phyloP scores from a whole-genome alignment of 2,329 filamentous ascomycete genomes.

The Neurospora sp. region DNA sequence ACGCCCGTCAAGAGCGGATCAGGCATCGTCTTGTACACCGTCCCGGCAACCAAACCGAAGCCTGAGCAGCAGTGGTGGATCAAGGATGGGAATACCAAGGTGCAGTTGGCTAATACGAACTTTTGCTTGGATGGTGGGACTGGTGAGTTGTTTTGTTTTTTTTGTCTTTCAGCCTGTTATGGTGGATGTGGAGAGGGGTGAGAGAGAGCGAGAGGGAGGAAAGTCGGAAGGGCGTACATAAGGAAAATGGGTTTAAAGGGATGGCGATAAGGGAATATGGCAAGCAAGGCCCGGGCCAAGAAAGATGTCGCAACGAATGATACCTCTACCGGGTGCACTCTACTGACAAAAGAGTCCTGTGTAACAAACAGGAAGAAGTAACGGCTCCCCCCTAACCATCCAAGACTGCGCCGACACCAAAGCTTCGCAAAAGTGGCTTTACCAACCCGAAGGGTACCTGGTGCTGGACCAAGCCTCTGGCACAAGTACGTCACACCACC shows the following conservation, averaged over 20 bases:
- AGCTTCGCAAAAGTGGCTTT: neutral
- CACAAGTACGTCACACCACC: neutral
- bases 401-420: neutral
- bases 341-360: too few species aligned
- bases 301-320: too few species aligned
- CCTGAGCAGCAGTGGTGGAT: conserved; percentile 32
- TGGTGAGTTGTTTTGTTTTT: neutral
- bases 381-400: neutral
- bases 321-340: too few species aligned
- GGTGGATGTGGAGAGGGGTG: too few species aligned
- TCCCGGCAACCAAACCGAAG: conserved; percentile 13
- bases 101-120: conserved; percentile 27
- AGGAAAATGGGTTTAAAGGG: too few species aligned
- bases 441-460: neutral
- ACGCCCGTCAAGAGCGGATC: conserved; percentile 21
- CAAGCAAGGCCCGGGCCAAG: too few species aligned
- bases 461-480: neutral
- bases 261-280: too few species aligned
- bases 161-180: too few species aligned
- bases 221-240: too few species aligned
- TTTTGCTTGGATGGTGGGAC: conserved; percentile 31
- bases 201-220: too few species aligned
- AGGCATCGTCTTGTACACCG: conserved; percentile 27
- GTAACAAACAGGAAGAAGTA: neutral
- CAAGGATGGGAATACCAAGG: conserved; percentile 24